Evolutionary conservation across 2,329 filamentous ascomycete genomes (phyloP), one percentile per base, ranked within the genome.

Genomic region (Teratosphaeria nubilosa): DNA sequence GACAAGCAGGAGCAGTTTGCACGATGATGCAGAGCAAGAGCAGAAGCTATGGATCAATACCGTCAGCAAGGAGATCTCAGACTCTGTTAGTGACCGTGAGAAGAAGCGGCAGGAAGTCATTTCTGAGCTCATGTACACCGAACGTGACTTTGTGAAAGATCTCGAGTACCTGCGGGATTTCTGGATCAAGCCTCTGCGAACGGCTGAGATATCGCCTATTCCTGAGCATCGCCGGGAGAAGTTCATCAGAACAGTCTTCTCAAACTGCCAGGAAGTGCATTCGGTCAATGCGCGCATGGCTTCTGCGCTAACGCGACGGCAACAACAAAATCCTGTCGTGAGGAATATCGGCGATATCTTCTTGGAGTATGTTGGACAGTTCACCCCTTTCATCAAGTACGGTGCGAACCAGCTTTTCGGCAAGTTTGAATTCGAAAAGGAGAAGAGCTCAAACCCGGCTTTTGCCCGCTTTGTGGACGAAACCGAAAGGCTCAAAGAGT

Each of bases 11-110:
- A 80, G 79, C 70, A 94, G 84, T 76, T 74, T 89, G 69, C 91
- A 95, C 68, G 91, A 95, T 66, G 90, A 94, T 62, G 78, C 73
- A 50, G 88, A 91, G 59, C 91, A 96, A 69, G 91, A 97, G 72
- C 94, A 97, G 77, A 97, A 97, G 74, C 82, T 99, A 41, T 99
- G 94, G 94, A 99, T 99, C 74, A 97, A 97, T 73, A 96, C 91
- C 14, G 94, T 99, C 37, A 90, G 91, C 0, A 94, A 96, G 73
- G 94, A 97, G 72, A 80, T 99, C 58, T 91, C 91, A 0, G 91
- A 97, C 66, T 89, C 86, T 69, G 86, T 96, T 31, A 86, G 85
- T 54, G 94, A 99, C 65, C 84, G 83, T 64, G 94, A 99, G 74
- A 95, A 96, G 84, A 97, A 97, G 78, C 85, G 94, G 51, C 94